Evolutionary conservation across 257 asterid genomes (phyloP).

Genomic region (Solanum corneliomulleri): DNA sequence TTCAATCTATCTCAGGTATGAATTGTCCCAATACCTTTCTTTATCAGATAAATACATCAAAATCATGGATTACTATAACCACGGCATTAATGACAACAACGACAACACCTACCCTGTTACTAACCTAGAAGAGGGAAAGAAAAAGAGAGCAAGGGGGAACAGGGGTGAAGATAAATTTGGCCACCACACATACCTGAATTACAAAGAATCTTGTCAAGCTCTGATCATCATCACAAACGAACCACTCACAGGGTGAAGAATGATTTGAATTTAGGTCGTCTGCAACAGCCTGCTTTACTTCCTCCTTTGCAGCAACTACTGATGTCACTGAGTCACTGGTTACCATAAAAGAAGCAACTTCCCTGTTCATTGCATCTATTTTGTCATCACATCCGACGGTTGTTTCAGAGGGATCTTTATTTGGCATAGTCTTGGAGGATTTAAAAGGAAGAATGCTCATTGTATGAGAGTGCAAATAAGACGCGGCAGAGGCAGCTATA

Average conservation of each 20-base stretch:
- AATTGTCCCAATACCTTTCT: not conserved
- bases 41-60: not conserved
- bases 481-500: conserved; percentile 92
- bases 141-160: not conserved
- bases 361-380: conserved; percentile 24
- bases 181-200: conserved; percentile 49
- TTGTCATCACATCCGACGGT: conserved; percentile 1
- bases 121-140: not conserved
- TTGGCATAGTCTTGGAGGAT: conserved; percentile 20
- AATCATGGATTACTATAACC: not conserved
- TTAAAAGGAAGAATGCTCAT: conserved; percentile 54
- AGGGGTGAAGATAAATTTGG: not conserved
- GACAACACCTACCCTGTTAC: not conserved
- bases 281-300: conserved; percentile 94
- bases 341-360: conserved; percentile 64
- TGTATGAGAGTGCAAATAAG: conserved; percentile 82
- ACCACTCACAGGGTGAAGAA: conserved; percentile 95
- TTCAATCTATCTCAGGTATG: not conserved
- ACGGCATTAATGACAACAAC: not conserved
- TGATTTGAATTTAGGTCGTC: conserved; percentile 69
- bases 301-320: conserved; percentile 97
- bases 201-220: conserved; percentile 71
- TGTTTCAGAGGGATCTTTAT: conserved; percentile 10
- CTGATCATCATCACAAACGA: conserved; percentile 76
- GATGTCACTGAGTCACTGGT: conserved; percentile 87